A percentile compares a stretch with the other conserved stretches of the same genome.
phyloP scores from a whole-genome alignment of 2,329 filamentous ascomycete genomes.

The Orbilia quercus region DNA sequence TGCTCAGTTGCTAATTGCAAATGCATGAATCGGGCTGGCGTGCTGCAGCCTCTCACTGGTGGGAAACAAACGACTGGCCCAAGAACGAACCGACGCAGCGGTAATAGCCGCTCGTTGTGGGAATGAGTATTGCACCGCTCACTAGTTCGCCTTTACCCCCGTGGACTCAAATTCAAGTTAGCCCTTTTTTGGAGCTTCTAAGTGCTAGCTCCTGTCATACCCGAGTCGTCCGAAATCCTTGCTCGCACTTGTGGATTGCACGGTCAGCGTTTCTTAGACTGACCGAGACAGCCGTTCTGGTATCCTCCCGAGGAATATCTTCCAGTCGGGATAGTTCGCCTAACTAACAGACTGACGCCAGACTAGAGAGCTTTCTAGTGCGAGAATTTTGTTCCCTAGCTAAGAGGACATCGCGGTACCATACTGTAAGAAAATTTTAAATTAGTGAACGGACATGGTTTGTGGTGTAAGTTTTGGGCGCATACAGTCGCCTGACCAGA shows the following conservation, averaged over 20 bases:
- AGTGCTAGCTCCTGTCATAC: background rate
- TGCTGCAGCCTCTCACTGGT: background rate
- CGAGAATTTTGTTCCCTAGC: too few relatives aligned
- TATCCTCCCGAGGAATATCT: slow-evolving; percentile 7
- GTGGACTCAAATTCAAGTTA: background rate
- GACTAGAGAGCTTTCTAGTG: too few relatives aligned
- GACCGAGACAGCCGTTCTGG: background rate
- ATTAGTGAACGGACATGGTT: background rate
- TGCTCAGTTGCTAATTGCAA: slow-evolving; percentile 17
- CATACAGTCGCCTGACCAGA: background rate
- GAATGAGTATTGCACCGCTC: slow-evolving; percentile 4
- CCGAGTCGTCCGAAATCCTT: slow-evolving; percentile 4
- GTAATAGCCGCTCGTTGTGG: slow-evolving; percentile 41
- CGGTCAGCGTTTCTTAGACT: slow-evolving; percentile 3
- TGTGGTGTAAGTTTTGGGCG: slow-evolving; percentile 2
- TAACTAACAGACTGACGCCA: slow-evolving; percentile 10
- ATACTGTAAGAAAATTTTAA: background rate
- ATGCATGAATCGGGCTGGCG: background rate
- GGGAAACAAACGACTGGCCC: background rate
- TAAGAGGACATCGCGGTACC: too few relatives aligned
- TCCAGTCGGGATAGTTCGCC: slow-evolving; percentile 23
- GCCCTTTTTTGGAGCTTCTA: slow-evolving; percentile 17
- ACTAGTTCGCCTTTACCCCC: slow-evolving; percentile 3
- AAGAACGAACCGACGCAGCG: slow-evolving; percentile 21
- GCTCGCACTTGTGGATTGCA: background rate